Evolutionary conservation across 1,284 basidiomycete species (phyloP).

Genomic region (Tilletia setariae): DNA sequence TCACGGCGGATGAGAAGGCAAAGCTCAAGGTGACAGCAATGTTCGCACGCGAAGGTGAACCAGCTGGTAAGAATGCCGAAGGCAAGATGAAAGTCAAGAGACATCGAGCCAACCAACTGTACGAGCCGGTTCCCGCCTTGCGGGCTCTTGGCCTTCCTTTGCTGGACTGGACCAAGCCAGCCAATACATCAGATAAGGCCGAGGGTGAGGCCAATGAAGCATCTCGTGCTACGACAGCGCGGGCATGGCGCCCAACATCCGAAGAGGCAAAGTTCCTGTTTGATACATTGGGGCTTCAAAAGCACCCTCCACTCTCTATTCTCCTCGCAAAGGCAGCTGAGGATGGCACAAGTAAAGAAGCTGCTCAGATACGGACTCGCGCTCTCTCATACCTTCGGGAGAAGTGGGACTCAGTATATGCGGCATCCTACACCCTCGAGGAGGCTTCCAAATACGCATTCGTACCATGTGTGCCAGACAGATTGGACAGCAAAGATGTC

Average conservation of each 20-base stretch:
- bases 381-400: constrained; percentile 49
- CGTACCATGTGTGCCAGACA: constrained; percentile 65
- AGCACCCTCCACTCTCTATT: constrained; percentile 68
- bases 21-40: constrained; percentile 72
- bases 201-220: not conserved
- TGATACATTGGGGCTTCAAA: constrained; percentile 69
- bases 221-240: constrained; percentile 11
- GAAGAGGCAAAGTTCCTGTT: constrained; percentile 75
- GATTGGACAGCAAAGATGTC: constrained; percentile 54
- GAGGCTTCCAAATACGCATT: constrained; percentile 60
- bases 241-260: constrained; percentile 35
- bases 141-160: constrained; percentile 73
- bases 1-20: constrained; percentile 69
- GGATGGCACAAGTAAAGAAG: constrained; percentile 17
- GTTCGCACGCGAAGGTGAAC: constrained; percentile 62
- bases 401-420: constrained; percentile 38
- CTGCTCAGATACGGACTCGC: constrained; percentile 24
- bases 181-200: constrained; percentile 44
- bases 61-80: constrained; percentile 34
- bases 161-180: constrained; percentile 74
- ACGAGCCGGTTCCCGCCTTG: constrained; percentile 76
- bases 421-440: constrained; percentile 32
- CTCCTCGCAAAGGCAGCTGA: constrained; percentile 54
- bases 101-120: constrained; percentile 56
- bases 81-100: constrained; percentile 39